Base-by-base conservation (phyloP, 345 rosid species). In the Citrus glauca region DNA sequence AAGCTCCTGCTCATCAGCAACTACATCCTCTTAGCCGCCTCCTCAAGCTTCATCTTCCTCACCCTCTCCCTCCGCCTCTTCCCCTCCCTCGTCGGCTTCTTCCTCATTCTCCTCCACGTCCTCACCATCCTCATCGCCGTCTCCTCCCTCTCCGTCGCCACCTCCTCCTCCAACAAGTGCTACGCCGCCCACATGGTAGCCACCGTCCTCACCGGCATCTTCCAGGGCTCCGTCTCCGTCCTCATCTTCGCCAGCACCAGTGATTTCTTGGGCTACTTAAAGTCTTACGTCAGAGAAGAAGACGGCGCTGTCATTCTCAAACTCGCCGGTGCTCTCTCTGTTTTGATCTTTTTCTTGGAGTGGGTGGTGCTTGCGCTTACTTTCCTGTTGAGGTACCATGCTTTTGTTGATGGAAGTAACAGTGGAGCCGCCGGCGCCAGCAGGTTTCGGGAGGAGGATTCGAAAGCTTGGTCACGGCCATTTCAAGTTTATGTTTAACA, bases 41-140 rank as follows among this genome's bases (percentile, higher is more conserved):
- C 86, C 65, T 83, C 88, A 1, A 81, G 88, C 24, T 83, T 83
- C 84, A 81, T 83, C 38, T 85, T 85, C 82, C 88, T 85, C 80
- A 82, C 83, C 4, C 83, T 85, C 28, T 83, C 88, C 45, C 86
- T 83, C 55, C 84, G 88, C 28, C n/a, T 83, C 25, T 5, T 83
- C 61, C 83, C 88, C 11, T 86, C 88, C 11, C 32, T 77, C 35
- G 77, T 83, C 38, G 88, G 88, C 7, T 80, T 84, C 83, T 80
- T 82, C 66, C 85, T 84, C 73, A 78, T 86, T 64, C 84, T 84
- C 75, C 89, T 84, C 48, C 89, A 86, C 77, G 67, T 73, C 69
- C 24, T 82, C 37, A 84, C 85, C 61, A 80, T 86, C 30, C 57
- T 57, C 4, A 79, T 83, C 9, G 84, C 89, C 7, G 78, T 84